Evolutionary conservation across 805 yeast genomes (phyloP).

Genomic region (Sungouiella thailandica): DNA sequence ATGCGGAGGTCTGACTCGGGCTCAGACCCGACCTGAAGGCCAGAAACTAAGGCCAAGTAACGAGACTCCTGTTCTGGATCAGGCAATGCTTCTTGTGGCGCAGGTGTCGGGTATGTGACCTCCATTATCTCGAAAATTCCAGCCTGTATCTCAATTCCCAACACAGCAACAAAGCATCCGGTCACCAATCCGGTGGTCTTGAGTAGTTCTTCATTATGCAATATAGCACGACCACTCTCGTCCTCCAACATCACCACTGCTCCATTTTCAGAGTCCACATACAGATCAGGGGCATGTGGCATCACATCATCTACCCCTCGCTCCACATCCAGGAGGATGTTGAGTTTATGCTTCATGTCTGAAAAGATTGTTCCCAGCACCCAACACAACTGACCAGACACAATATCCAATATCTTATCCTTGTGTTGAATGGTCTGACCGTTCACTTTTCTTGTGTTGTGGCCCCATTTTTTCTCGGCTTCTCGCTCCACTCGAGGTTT

Average conservation of each 20-base stretch:
- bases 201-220: conserved; percentile 59
- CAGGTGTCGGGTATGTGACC: conserved; percentile 61
- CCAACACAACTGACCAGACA: conserved; percentile 64
- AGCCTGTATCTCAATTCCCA: conserved; percentile 80
- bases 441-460: conserved; percentile 31
- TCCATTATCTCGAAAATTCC: conserved; percentile 86
- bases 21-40: conserved; percentile 53
- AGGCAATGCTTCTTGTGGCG: conserved; percentile 42
- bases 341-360: conserved; percentile 81
- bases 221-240: conserved; percentile 79
- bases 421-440: conserved; percentile 29
- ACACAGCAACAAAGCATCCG: conserved; percentile 79
- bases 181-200: conserved; percentile 64
- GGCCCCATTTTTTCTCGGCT: conserved; percentile 50
- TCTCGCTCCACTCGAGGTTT: conserved; percentile 28
- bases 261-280: conserved; percentile 44
- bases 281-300: conserved; percentile 33
- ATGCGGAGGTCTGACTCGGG: conserved; percentile 40
- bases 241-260: conserved; percentile 72
- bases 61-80: conserved; percentile 7
- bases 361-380: conserved; percentile 81
- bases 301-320: conserved; percentile 49
- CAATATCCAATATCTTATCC: conserved; percentile 54
- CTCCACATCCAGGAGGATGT: conserved; percentile 77
- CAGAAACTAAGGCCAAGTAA: conserved; percentile 67